Conservation (phyloP, 2,329 filamentous ascomycete genomes). For the Fusarium sp. region DNA sequence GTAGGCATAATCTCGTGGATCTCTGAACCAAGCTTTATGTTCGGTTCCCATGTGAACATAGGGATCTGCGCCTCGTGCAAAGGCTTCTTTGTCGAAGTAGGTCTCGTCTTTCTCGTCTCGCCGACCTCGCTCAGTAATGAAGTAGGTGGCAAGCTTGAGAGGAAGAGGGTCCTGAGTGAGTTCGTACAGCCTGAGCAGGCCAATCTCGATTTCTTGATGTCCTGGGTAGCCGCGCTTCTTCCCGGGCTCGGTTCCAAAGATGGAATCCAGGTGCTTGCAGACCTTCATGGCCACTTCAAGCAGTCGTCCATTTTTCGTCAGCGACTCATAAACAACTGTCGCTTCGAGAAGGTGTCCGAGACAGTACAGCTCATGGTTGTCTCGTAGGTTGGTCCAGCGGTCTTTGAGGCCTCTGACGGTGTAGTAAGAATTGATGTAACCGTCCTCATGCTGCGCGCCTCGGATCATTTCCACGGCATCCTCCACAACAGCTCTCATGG, state of each 20-base stretch:
- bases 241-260: not conserved
- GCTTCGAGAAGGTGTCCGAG: slow-evolving; percentile 7
- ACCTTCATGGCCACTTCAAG: not conserved
- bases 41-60: not conserved
- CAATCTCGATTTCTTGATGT: slow-evolving; percentile 11
- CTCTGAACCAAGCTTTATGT: not conserved
- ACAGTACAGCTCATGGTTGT: slow-evolving; percentile 5
- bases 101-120: not conserved
- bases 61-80: not conserved
- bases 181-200: not conserved
- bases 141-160: slow-evolving; percentile 6
- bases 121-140: slow-evolving; percentile 1
- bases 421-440: slow-evolving; percentile 12
- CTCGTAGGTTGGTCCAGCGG: slow-evolving; percentile 10
- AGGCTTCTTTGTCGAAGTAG: slow-evolving; percentile 7
- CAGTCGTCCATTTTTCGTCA: not conserved
- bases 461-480: slow-evolving; percentile 6
- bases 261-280: not conserved
- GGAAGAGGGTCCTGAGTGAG: not conserved
- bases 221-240: slow-evolving; percentile 11
- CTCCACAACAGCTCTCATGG: not conserved
- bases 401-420: not conserved
- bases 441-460: not conserved
- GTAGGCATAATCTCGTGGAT: slow-evolving; percentile 4
- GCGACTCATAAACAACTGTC: not conserved